Conservation (phyloP, 2,329 filamentous ascomycete genomes). For the Cladosporium cucumerinum region DNA sequence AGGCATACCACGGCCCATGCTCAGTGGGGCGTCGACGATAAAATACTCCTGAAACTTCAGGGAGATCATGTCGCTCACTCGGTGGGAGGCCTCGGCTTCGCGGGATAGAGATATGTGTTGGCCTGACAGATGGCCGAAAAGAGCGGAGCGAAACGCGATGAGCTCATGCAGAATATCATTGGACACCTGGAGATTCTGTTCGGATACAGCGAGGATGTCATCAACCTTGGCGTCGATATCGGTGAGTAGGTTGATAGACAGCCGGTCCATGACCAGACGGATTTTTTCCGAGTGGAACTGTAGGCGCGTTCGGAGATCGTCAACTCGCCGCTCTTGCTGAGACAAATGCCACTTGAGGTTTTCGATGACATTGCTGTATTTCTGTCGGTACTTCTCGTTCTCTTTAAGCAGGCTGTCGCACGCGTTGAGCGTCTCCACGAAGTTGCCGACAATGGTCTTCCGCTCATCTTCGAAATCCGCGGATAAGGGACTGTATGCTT, state of each 20-base stretch:
- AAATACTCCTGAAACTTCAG: slow-evolving; percentile 14
- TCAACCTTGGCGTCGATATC: neutral
- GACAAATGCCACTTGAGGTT: slow-evolving; percentile 19
- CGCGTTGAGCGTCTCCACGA: slow-evolving; percentile 11
- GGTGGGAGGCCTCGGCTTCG: slow-evolving; percentile 12
- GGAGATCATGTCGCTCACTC: slow-evolving; percentile 18
- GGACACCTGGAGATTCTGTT: neutral
- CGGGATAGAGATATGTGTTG: slow-evolving; percentile 21
- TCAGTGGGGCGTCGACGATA: slow-evolving; percentile 7
- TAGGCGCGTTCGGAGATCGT: slow-evolving; percentile 22
- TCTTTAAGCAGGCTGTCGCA: slow-evolving; percentile 24
- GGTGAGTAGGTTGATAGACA: neutral
- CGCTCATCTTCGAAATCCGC: neutral
- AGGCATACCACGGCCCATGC: neutral
- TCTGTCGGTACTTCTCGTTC: slow-evolving; percentile 20
- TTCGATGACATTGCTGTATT: slow-evolving; percentile 20
- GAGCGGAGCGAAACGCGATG: neutral
- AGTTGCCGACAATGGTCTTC: neutral
- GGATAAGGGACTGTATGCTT: neutral
- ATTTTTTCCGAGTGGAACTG: slow-evolving; percentile 22
- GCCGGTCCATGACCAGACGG: neutral
- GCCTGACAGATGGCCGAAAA: neutral
- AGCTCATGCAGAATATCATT: neutral
- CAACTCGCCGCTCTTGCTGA: slow-evolving; percentile 19
- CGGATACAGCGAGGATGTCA: neutral